Base-by-base conservation (phyloP, 1,284 basidiomycete genomes). In the Volvariella surrecta region DNA sequence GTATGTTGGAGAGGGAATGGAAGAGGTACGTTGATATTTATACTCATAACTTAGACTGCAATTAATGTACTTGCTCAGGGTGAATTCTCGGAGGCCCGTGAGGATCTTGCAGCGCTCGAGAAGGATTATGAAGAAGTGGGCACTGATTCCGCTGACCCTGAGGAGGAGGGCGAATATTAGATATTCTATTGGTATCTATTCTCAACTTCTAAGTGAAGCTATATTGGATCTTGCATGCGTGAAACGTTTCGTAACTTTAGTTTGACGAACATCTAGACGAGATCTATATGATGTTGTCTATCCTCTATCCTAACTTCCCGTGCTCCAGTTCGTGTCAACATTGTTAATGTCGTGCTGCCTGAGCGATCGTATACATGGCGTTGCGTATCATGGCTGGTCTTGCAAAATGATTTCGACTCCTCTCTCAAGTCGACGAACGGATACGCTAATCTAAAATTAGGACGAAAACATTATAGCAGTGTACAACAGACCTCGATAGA, bases 1-100 rank as follows among this genome's bases (percentile, higher is more conserved):
- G 90, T 97, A 97, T 61, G 93, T 96, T 52, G 94, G 94, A 58
- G 94, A 97, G 70, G 94, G 94, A 74, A 98, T 97, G 94, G 94
- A 97, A 68, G 94, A 97, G 63, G 70, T 72, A 45, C 20, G 63
- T 35, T 15, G 6, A 45, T 11, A 8, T 13, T 3, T 8, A 10
- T 15, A 17, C 32, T 9, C 3, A 13, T 30, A 9, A 17, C 10
- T 15, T 13, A 18, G 16, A 15, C 18, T 32, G n/a, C 28, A 9
- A 10, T 30, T 4, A 17, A 15, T 15, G 16, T 30, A 20, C 19
- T 22, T 3, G 17, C 43, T 21, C 44, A 73, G 74, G 94, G 94
- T 64, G 94, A 98, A 70, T 96, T 97, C 72, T 92, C 89, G 38
- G 94, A 97, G 71, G 94, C 94, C 17, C 88, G 94, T 56, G 94